Evolutionary conservation across 345 rosid species (phyloP), one percentile per base, ranked within the genome.

Genomic region (Lumnitzera racemosa): DNA sequence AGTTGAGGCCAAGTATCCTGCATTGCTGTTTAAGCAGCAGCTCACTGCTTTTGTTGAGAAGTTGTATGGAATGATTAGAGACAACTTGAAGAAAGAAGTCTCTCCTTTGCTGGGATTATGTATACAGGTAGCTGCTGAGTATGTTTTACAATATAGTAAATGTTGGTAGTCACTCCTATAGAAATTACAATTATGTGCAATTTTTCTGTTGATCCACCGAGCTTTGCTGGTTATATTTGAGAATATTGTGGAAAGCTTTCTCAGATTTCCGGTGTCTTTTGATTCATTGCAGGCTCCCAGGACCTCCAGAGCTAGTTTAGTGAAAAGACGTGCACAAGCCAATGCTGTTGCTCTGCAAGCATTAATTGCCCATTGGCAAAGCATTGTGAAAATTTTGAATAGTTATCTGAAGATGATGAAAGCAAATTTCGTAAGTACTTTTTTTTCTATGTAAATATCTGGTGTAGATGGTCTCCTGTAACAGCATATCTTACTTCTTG

Each of bases 1-100:
- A 72, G 76, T 85, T 14, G 91, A 85, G 63, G 91, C 91, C 53
- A 85, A 85, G 74, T 85, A 80, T 56, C 91, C 91, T 47, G 88
- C 88, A 50, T 65, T 85, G 61, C 82, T 82, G 25, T 85, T 85
- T 64, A 85, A 85, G 76, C 91, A 85, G 67, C 91, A 85, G 72
- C 61, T 85, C 64, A 80, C 91, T 10, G 91, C 91, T 63, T 80
- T 71, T 58, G 81, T 82, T 36, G 91, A 85, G 79, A 85, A 85
- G 72, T 71, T 78, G 65, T 85, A 82, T 57, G 91, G 88, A 60
- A 63, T 82, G 78, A 80, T 82, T 63, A 74, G 86, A 58, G 91
- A 82, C 64, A 66, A 58, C 62, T 63, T 85, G n/a, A 85, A 82
- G 80, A 85, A 82, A 68, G 84, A 85, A 71, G 80, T 85, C 46